Evolutionary conservation across 192 early-diverging fungal species (phyloP).

Genomic region (Helicostylum pulchrum): DNA sequence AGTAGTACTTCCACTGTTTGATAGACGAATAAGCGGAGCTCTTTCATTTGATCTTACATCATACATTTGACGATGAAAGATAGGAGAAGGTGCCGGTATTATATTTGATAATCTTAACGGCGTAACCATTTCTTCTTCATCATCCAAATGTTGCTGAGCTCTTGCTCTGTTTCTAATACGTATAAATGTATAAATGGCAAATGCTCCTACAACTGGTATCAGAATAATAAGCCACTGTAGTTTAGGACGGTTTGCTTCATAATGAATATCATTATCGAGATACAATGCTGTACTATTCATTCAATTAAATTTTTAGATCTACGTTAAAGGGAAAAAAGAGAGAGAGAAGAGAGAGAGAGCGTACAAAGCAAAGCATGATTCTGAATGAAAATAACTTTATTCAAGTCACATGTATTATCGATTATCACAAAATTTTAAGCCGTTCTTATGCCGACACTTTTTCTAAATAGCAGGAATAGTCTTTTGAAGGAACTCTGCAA

Average conservation of each 20-base stretch:
- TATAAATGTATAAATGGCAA: slow-evolving; percentile 9
- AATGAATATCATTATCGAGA: neutral
- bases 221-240: slow-evolving; percentile 15
- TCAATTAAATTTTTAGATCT: neutral
- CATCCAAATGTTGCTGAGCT: neutral
- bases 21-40: too few relatives aligned
- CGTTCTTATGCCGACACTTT: too few relatives aligned
- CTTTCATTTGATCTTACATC: too few relatives aligned
- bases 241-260: neutral
- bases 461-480: slow-evolving; percentile 11
- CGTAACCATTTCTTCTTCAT: neutral
- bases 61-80: too few relatives aligned
- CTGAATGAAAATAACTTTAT: neutral
- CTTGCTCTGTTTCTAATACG: slow-evolving; percentile 1
- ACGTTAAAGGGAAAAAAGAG: neutral
- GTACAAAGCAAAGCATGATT: neutral
- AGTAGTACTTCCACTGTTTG: too few relatives aligned
- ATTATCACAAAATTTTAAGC: too few relatives aligned
- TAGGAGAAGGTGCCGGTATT: neutral
- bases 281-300: neutral
- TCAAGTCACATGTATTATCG: too few relatives aligned
- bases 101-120: neutral
- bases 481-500: slow-evolving; percentile 62
- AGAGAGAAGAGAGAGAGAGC: neutral
- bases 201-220: slow-evolving; percentile 10